A percentile compares a stretch with the other conserved stretches of the same genome.
phyloP scores from a whole-genome alignment of 2,329 filamentous ascomycete species.

The Penicillium sp. region DNA sequence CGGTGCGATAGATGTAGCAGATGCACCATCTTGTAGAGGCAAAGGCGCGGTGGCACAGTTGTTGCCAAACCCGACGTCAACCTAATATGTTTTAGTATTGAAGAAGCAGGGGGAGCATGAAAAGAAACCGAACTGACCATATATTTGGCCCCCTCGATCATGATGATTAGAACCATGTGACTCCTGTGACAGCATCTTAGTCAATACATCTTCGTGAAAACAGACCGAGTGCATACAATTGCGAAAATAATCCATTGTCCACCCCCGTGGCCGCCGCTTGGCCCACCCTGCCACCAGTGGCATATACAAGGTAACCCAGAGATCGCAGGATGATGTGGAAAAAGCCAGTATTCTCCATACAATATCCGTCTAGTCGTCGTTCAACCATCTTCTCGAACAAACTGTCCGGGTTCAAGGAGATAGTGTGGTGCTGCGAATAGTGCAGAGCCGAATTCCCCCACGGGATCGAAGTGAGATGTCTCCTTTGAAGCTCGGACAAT shows the following conservation, averaged over 20 bases:
- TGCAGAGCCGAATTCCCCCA: slow-evolving; percentile 64
- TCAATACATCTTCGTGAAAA: not conserved
- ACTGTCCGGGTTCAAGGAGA: slow-evolving; percentile 54
- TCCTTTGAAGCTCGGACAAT: slow-evolving; percentile 41
- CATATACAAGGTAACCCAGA: slow-evolving; percentile 59
- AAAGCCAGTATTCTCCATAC: slow-evolving; percentile 64
- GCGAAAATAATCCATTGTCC: slow-evolving; percentile 47
- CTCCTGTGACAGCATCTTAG: slow-evolving; percentile 31
- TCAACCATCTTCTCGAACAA: slow-evolving; percentile 60
- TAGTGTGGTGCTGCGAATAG: slow-evolving; percentile 53
- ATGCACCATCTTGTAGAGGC: slow-evolving; percentile 51
- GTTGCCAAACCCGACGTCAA: slow-evolving; percentile 69
- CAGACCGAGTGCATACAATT: slow-evolving; percentile 46
- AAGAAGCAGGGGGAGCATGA: not conserved
- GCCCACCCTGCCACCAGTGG: slow-evolving; percentile 58
- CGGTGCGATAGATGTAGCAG: slow-evolving; percentile 53
- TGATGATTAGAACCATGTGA: slow-evolving; percentile 67
- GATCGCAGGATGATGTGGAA: slow-evolving; percentile 57
- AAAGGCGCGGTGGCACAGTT: slow-evolving; percentile 64
- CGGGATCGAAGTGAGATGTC: slow-evolving; percentile 55
- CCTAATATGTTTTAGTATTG: slow-evolving; percentile 26
- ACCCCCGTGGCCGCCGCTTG: slow-evolving; percentile 37
- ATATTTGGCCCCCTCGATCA: slow-evolving; percentile 53
- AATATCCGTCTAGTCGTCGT: slow-evolving; percentile 60
- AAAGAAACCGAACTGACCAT: slow-evolving; percentile 34